A percentile compares a stretch with the other conserved stretches of the same genome.
phyloP scores from a whole-genome alignment of 176 grass and related monocot species.

The Alopecurus myosuroides region DNA sequence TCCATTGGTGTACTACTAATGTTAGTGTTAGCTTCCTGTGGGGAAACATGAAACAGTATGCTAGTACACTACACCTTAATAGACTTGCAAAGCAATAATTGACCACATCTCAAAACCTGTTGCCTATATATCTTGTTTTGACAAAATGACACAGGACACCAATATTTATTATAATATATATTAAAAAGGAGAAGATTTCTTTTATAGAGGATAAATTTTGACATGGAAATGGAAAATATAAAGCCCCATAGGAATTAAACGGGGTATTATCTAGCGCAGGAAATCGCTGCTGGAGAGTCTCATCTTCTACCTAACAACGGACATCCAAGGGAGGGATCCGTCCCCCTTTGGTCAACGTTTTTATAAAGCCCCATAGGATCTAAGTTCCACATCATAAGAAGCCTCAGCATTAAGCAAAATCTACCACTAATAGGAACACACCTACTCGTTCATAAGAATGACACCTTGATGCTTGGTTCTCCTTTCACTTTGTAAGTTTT shows the following conservation, averaged over 20 bases:
- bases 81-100: conserved; percentile 2
- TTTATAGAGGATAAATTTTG: not conserved
- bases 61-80: not conserved
- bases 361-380: not conserved
- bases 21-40: not conserved
- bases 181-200: not conserved
- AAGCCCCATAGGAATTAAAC: not conserved
- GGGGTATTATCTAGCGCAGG: no score
- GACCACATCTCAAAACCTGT: not conserved
- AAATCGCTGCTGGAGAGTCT: no score
- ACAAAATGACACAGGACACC: not conserved
- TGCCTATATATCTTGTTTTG: not conserved
- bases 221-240: not conserved
- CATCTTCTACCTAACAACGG: no score
- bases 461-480: not conserved
- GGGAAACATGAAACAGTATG: not conserved
- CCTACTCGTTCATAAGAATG: not conserved
- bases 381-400: conserved; percentile 10
- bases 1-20: not conserved
- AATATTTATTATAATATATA: not conserved
- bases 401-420: not conserved
- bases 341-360: no score
- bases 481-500: not conserved
- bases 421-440: not conserved
- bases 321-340: no score